phyloP scores from a whole-genome alignment of 2,329 filamentous ascomycete species.

The Cladophialophora immunda region DNA sequence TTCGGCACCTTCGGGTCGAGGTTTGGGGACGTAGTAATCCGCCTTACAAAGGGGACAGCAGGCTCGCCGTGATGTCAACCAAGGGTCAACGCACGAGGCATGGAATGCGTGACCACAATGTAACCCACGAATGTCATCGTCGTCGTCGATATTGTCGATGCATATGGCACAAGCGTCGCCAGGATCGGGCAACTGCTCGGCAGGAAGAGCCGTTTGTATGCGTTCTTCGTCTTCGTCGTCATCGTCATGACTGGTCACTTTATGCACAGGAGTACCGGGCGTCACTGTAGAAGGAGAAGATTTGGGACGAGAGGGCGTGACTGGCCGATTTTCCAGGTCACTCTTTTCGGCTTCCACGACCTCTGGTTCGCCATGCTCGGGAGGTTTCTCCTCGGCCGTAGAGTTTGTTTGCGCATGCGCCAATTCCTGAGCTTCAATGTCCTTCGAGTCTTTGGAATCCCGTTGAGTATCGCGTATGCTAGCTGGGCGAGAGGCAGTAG shows the following conservation, averaged over 20 bases:
- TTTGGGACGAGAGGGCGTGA: slow-evolving; percentile 31
- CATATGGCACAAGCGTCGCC: slow-evolving; percentile 97
- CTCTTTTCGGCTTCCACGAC: slow-evolving; percentile 39
- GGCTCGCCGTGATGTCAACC: slow-evolving; percentile 91
- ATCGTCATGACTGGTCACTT: slow-evolving; percentile 69
- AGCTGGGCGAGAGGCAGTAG: slow-evolving; percentile 66
- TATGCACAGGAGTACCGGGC: slow-evolving; percentile 43
- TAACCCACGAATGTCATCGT: slow-evolving; percentile 92
- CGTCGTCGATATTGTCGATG: slow-evolving; percentile 90
- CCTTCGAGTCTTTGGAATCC: slow-evolving; percentile 32
- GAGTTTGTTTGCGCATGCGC: slow-evolving; percentile 25
- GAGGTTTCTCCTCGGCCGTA: slow-evolving; percentile 28
- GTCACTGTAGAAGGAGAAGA: slow-evolving; percentile 37
- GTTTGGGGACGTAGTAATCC: slow-evolving; percentile 95
- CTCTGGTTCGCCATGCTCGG: slow-evolving; percentile 31
- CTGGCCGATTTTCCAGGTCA: slow-evolving; percentile 27
- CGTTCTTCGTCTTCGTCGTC: slow-evolving; percentile 80
- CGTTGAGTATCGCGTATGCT: slow-evolving; percentile 69
- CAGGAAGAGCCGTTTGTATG: slow-evolving; percentile 81
- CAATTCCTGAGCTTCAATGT: slow-evolving; percentile 30
- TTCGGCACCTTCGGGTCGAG: slow-evolving; percentile 67
- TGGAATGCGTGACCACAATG: slow-evolving; percentile 99
- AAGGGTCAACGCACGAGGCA: slow-evolving; percentile 92
- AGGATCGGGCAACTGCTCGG: slow-evolving; percentile 80
- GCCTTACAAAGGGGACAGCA: slow-evolving; percentile 98